phyloP scores from a whole-genome alignment of 2,329 filamentous ascomycete species.

The Hymenoscyphus linearis region DNA sequence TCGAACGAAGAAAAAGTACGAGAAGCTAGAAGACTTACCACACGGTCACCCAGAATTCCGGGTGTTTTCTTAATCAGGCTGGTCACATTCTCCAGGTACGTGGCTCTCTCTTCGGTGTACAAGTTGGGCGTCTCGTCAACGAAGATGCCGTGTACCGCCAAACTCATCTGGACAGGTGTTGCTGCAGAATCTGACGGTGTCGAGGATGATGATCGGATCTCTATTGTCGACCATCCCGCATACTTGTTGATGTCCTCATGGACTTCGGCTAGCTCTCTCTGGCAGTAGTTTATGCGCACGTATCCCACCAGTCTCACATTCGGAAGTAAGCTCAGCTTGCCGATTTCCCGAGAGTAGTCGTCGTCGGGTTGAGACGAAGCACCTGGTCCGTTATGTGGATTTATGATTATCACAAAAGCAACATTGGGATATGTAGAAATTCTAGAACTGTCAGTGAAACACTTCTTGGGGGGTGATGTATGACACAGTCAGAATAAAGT shows the following conservation, averaged over 20 bases:
- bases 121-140: slow-evolving; percentile 15
- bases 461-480: too few species aligned
- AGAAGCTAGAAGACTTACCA: slow-evolving; percentile 3
- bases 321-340: slow-evolving; percentile 33
- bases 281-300: slow-evolving; percentile 33
- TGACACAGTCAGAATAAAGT: background rate
- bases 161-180: slow-evolving; percentile 6
- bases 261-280: slow-evolving; percentile 29
- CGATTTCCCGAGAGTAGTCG: slow-evolving; percentile 31
- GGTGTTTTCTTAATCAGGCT: slow-evolving; percentile 8
- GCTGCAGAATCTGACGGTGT: background rate
- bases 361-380: slow-evolving; percentile 27
- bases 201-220: background rate
- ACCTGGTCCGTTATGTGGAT: slow-evolving; percentile 31
- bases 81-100: slow-evolving; percentile 11
- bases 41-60: slow-evolving; percentile 3
- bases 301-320: slow-evolving; percentile 38
- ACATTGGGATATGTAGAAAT: slow-evolving; percentile 20
- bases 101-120: slow-evolving; percentile 1
- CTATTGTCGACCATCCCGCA: slow-evolving; percentile 16
- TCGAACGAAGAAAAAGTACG: background rate
- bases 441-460: slow-evolving; percentile 1
- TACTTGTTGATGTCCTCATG: slow-evolving; percentile 33
- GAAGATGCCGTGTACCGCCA: slow-evolving; percentile 18
- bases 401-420: slow-evolving; percentile 26